Base-by-base conservation (phyloP, 2,329 filamentous ascomycete genomes). In the Colletotrichum orbiculare region DNA sequence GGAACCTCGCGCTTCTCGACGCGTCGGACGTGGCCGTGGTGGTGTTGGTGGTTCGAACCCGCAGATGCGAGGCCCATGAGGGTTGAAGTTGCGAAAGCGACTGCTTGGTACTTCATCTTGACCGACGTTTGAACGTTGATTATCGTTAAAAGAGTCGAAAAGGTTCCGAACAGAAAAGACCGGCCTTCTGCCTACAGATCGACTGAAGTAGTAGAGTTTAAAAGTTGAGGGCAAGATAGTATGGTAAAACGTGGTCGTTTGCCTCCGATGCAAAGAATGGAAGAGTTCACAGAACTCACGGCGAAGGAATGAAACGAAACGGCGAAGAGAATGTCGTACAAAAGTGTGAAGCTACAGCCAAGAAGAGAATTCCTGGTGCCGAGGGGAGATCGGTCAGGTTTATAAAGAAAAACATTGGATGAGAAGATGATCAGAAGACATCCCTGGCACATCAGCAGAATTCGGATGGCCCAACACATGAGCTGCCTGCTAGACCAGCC, bases 1-100 rank as follows among this genome's bases (percentile, higher is more conserved):
- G 83, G 84, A 60, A 86, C 82, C 72, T 86, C 64, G 10, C 67
- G 67, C 64, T 68, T 67, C 39, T 34, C n/a, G 43, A 67, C 50
- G 37, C 82, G 64, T 17, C 54, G 61, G 2, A 15, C 39, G 17
- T 25, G 25, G 4, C 25, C 25, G 25, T 63, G 58, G 47, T 49
- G 54, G 13, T 59, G 54, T 10, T 50, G 58, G 39, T 60, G 57
- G 47, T 60, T 49, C 7, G 67, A 33, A 11, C 54, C 41, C 12
- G 60, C 52, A 13, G 43, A 38, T 41, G 60, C 60, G 13, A 64
- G 37, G 33, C 62, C 67, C 52, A 67, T 15, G 6, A 68, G 54
- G 48, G 68, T 54, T 11, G 61, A 66, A 11, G 53, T 39, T 52
- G 58, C 63, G 15, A 63, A 48, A 46, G 62, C 55, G 46, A 66